These are phyloP conservation scores for Colletotrichum chlorophyti DNA, from an alignment of 2,329 filamentous ascomycete species.

Conservation along the genomic window DNA sequence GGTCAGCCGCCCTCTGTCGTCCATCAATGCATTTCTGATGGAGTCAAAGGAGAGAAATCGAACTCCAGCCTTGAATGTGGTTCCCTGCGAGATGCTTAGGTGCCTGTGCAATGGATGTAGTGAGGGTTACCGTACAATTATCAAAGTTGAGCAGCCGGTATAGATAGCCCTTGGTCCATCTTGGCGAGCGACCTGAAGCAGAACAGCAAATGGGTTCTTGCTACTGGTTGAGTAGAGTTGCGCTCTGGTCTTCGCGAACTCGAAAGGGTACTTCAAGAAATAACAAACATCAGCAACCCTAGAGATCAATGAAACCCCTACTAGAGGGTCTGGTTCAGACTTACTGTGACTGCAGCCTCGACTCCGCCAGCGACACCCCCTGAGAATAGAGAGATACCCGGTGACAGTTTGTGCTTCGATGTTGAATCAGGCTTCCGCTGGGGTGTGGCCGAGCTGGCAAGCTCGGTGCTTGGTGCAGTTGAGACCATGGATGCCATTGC, in stretches of 20 bases:
- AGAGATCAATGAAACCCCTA: neutral
- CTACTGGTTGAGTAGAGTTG: conserved; percentile 54
- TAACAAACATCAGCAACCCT: neutral
- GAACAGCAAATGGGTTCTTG: conserved; percentile 64
- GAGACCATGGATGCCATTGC: neutral
- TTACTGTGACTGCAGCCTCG: conserved; percentile 56
- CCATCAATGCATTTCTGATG: conserved; percentile 64
- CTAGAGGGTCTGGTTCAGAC: conserved; percentile 1
- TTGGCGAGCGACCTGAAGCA: conserved; percentile 57
- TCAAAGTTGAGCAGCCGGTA: conserved; percentile 66
- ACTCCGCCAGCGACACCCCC: conserved; percentile 60
- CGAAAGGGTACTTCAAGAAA: conserved; percentile 64
- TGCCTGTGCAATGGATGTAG: neutral
- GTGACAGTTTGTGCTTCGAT: conserved; percentile 38
- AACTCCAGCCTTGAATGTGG: conserved; percentile 69
- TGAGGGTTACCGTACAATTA: conserved; percentile 45
- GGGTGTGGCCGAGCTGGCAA: neutral
- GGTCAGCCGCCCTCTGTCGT: conserved; percentile 63
- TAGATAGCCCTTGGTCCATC: conserved; percentile 67
- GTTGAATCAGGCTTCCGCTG: neutral
- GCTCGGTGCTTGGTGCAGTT: neutral
- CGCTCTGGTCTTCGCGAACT: conserved; percentile 71
- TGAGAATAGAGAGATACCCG: conserved; percentile 53
- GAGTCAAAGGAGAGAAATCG: conserved; percentile 72
- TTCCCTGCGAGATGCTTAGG: conserved; percentile 46